These are phyloP conservation scores for Rhizopogon sp. DNA, from an alignment of 768 basidiomycete species.

Conservation along the genomic window DNA sequence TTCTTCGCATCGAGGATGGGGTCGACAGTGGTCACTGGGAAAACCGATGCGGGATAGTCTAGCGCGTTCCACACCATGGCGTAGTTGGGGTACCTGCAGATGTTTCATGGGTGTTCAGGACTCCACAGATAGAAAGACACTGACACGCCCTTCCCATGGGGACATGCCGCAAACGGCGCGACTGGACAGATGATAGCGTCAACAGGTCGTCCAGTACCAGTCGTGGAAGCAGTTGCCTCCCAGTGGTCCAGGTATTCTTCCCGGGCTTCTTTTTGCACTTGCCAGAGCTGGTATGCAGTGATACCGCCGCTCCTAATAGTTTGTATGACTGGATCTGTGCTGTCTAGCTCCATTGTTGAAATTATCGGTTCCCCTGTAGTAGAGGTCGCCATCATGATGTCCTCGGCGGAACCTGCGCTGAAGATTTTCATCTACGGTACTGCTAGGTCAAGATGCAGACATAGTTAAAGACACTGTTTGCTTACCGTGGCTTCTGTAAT, in stretches of 20 bases:
- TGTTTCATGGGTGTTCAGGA: conserved; percentile 7
- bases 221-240: conserved; percentile 37
- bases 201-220: conserved; percentile 45
- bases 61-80: conserved; percentile 42
- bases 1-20: conserved; percentile 31
- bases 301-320: conserved; percentile 9
- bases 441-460: no score
- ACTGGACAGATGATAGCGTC: conserved; percentile 48
- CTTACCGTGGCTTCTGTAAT: conserved; percentile 25
- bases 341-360: conserved; percentile 33
- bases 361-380: conserved; percentile 49
- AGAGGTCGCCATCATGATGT: conserved; percentile 30
- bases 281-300: conserved; percentile 57
- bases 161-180: conserved; percentile 37
- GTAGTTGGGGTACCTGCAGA: conserved; percentile 31
- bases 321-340: neutral
- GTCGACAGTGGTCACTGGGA: conserved; percentile 48
- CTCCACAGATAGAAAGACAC: conserved; percentile 6
- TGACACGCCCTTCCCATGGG: conserved; percentile 39
- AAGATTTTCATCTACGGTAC: conserved; percentile 31
- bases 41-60: conserved; percentile 38
- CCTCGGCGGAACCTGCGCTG: conserved; percentile 39
- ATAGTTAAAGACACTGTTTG: no score
- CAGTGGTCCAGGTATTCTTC: conserved; percentile 45
- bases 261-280: conserved; percentile 41